A percentile compares a stretch with the other conserved stretches of the same genome.
phyloP scores from a whole-genome alignment of 352 stramenopile genomes.

The Pelagophyceae sp. region DNA sequence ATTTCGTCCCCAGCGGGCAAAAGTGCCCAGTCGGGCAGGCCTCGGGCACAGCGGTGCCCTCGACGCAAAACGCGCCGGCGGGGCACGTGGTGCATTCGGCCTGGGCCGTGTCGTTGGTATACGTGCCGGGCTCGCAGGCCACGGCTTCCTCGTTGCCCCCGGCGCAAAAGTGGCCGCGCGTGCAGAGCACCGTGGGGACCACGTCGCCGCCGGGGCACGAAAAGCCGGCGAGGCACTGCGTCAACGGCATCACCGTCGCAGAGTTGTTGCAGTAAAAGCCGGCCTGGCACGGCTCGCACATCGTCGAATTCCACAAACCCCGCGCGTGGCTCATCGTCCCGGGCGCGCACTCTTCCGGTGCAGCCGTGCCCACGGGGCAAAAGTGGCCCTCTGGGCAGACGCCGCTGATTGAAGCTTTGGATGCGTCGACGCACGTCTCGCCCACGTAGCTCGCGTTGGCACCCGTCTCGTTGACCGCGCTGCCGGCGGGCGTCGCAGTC shows the following conservation, averaged over 20 bases:
- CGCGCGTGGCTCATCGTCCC: constrained; percentile 23
- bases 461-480: constrained; percentile 33
- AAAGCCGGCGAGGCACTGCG: constrained; percentile 61
- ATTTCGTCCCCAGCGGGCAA: constrained; percentile 57
- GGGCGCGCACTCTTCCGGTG: constrained; percentile 47
- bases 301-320: constrained; percentile 18
- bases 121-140: constrained; percentile 52
- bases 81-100: constrained; percentile 56
- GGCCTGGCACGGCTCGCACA: constrained; percentile 29
- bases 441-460: constrained; percentile 30
- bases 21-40: constrained; percentile 67
- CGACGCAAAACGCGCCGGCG: constrained; percentile 43
- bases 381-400: constrained; percentile 49
- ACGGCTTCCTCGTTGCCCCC: constrained; percentile 43
- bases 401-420: constrained; percentile 22
- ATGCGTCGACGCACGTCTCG: constrained; percentile 26
- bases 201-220: constrained; percentile 42
- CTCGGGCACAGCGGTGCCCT: constrained; percentile 26
- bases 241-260: neutral
- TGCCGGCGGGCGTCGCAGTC: neutral
- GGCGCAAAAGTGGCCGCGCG: constrained; percentile 54
- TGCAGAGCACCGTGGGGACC: constrained; percentile 43
- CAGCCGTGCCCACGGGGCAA: constrained; percentile 54
- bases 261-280: constrained; percentile 31
- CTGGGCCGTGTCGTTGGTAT: constrained; percentile 27